Conservation (phyloP, 306 rosid genomes). For the Vicia villosa region DNA sequence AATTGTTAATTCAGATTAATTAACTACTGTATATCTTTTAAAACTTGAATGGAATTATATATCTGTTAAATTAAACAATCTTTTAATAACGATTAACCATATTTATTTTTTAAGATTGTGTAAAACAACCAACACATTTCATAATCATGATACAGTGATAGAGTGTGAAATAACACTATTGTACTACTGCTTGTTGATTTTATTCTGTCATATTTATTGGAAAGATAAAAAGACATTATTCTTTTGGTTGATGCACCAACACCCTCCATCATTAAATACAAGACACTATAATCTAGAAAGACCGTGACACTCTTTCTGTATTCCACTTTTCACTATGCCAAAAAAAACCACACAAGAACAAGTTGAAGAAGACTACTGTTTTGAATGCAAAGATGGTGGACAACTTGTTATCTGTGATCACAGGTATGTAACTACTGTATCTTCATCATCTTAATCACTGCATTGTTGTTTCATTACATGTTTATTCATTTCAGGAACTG, state of each 20-base stretch:
- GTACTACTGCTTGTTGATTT: neutral
- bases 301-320: neutral
- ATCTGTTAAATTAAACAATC: too few species aligned
- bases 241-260: neutral
- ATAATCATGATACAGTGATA: too few species aligned
- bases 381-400: constrained; percentile 58
- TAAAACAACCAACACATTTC: too few species aligned
- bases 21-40: too few species aligned
- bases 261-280: neutral
- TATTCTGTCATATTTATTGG: neutral
- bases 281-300: neutral
- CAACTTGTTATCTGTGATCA: constrained; percentile 41
- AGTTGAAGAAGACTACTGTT: constrained; percentile 43
- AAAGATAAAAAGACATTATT: neutral
- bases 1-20: too few species aligned
- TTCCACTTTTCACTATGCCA: neutral
- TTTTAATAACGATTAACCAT: too few species aligned
- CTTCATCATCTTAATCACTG: neutral
- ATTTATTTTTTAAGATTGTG: too few species aligned
- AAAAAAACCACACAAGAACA: neutral
- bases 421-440: constrained; percentile 20
- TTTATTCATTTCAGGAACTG: constrained; percentile 51
- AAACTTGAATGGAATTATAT: too few species aligned
- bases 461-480: neutral
- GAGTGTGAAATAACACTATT: too few species aligned